These are phyloP conservation scores for Mrakia frigida DNA, from an alignment of 768 basidiomycete genomes.

Conservation along the genomic window DNA sequence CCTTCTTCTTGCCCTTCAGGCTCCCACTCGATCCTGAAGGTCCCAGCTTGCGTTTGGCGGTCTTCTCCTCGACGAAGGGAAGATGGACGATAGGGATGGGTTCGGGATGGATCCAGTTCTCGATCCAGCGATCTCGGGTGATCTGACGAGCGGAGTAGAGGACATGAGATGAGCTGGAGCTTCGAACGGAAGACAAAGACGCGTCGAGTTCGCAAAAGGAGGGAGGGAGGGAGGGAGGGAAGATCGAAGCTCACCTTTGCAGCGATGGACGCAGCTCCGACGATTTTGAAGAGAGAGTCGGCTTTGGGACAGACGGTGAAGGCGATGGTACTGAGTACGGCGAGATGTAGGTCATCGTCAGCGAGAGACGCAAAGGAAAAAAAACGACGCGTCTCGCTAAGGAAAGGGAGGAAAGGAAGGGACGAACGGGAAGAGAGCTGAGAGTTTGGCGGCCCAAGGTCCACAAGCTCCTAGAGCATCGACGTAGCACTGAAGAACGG, in stretches of 20 bases:
- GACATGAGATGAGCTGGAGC: background rate
- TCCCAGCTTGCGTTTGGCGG: conserved; percentile 22
- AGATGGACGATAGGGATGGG: background rate
- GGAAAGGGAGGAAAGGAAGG: background rate
- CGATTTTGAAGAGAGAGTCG: conserved; percentile 93
- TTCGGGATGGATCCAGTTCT: conserved; percentile 33
- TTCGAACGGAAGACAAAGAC: background rate
- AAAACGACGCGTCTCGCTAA: background rate
- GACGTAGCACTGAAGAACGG: conserved; percentile 67
- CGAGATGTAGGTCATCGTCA: background rate
- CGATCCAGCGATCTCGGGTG: conserved; percentile 31
- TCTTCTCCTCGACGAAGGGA: background rate
- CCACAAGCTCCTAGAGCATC: conserved; percentile 86
- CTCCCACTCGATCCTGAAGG: conserved; percentile 14
- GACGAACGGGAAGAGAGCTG: conserved; percentile 61
- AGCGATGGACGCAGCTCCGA: conserved; percentile 94
- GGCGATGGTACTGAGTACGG: conserved; percentile 51
- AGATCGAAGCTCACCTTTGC: conserved; percentile 66
- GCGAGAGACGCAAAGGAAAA: background rate
- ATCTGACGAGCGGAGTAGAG: conserved; percentile 11
- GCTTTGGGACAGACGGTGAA: conserved; percentile 92
- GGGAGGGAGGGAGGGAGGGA: background rate
- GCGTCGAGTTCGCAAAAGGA: background rate
- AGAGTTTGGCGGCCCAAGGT: conserved; percentile 78
- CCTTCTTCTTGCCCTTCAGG: conserved; percentile 22